Evolutionary conservation across 768 basidiomycete genomes (phyloP).

Genomic region (Suillus americanus): DNA sequence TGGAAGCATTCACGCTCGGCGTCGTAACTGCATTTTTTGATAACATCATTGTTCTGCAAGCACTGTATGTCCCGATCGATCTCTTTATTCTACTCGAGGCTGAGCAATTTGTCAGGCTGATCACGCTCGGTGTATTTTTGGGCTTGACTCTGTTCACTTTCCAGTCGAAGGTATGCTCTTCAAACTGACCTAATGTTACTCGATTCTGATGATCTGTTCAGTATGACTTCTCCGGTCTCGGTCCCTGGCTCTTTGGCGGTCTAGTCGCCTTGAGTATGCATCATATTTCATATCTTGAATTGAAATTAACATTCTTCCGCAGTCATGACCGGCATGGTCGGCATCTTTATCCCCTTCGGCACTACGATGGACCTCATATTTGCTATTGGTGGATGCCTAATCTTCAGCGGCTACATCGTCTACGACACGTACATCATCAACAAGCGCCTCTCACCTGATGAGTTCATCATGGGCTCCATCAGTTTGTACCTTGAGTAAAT

Average conservation of each 20-base stretch:
- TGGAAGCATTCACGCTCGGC: slow-evolving; percentile 93
- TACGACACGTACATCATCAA: slow-evolving; percentile 93
- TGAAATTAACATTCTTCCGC: slow-evolving; percentile 8
- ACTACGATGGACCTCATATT: slow-evolving; percentile 80
- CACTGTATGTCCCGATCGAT: slow-evolving; percentile 53
- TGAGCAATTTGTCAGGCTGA: slow-evolving; percentile 47
- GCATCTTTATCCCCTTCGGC: slow-evolving; percentile 84
- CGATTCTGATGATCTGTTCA: slow-evolving; percentile 26
- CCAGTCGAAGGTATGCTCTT: slow-evolving; percentile 74
- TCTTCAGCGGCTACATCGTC: slow-evolving; percentile 90
- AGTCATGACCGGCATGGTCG: slow-evolving; percentile 83
- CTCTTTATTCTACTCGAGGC: slow-evolving; percentile 11
- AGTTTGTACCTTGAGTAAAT: slow-evolving; percentile 93
- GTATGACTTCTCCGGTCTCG: slow-evolving; percentile 95
- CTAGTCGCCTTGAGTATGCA: slow-evolving; percentile 73
- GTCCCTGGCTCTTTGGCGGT: slow-evolving; percentile 85
- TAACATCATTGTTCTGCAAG: slow-evolving; percentile 77
- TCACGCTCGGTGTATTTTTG: slow-evolving; percentile 90
- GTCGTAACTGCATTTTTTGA: slow-evolving; percentile 76
- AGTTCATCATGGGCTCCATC: slow-evolving; percentile 88
- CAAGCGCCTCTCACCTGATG: slow-evolving; percentile 86
- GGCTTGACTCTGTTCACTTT: slow-evolving; percentile 94
- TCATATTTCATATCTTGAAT: background rate
- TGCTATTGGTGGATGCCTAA: slow-evolving; percentile 71
- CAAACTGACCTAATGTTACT: background rate